Conservation (phyloP, 2,329 filamentous ascomycete species). For the Parafenestella ontariensis region DNA sequence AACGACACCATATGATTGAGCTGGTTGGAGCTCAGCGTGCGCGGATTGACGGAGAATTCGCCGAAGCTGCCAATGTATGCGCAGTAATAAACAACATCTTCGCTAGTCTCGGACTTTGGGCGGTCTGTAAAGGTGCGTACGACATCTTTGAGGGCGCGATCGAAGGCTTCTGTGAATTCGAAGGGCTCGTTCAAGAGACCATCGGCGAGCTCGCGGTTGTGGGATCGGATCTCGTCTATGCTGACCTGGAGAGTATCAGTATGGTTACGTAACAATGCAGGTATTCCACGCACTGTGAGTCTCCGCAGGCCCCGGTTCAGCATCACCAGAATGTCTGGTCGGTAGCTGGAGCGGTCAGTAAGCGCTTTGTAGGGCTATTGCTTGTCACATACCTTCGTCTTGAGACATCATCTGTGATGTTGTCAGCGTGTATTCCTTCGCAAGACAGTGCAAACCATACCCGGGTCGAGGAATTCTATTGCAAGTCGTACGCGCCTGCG, state of each 20-base stretch:
- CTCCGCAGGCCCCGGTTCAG: constrained; percentile 67
- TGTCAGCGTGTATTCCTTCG: constrained; percentile 27
- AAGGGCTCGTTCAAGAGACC: constrained; percentile 85
- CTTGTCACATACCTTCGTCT: constrained; percentile 58
- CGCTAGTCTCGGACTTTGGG: constrained; percentile 75
- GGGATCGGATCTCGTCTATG: constrained; percentile 89
- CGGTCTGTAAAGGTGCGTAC: constrained; percentile 80
- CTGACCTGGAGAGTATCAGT: constrained; percentile 48
- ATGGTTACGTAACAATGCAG: neutral
- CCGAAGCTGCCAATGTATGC: constrained; percentile 98
- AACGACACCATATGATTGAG: constrained; percentile 97
- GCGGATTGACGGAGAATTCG: constrained; percentile 90
- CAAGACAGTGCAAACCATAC: constrained; percentile 59
- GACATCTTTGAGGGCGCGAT: constrained; percentile 87
- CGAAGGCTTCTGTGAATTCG: constrained; percentile 86
- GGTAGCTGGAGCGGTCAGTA: constrained; percentile 70
- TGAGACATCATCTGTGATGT: constrained; percentile 59
- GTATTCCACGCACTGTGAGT: constrained; percentile 57
- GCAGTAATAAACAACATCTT: constrained; percentile 88
- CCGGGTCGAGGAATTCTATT: constrained; percentile 92
- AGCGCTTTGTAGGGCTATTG: constrained; percentile 12
- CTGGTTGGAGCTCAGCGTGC: constrained; percentile 86
- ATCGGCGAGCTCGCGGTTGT: constrained; percentile 82
- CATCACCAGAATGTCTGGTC: constrained; percentile 84
- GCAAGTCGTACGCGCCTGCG: constrained; percentile 84